These are phyloP conservation scores for Lyophyllum atratum DNA, from an alignment of 768 basidiomycete genomes.

Conservation along the genomic window DNA sequence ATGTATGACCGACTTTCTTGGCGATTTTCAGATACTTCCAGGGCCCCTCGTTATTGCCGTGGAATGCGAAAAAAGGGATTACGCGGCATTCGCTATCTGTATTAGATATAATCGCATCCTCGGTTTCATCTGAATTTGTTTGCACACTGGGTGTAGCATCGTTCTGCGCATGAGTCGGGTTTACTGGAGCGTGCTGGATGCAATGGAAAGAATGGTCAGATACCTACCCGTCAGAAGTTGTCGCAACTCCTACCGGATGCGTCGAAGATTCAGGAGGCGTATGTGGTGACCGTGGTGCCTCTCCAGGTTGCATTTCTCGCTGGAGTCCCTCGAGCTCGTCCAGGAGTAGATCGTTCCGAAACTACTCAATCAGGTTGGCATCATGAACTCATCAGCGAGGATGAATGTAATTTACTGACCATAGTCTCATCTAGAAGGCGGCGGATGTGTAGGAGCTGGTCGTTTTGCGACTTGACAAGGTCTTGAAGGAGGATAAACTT, in stretches of 20 bases:
- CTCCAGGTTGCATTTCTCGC: not conserved
- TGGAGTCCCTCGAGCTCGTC: not conserved
- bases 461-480: slow-evolving; percentile 2
- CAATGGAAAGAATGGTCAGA: not conserved
- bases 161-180: not conserved
- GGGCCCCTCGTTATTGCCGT: not conserved
- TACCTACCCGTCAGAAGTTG: not conserved
- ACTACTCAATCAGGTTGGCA: not conserved
- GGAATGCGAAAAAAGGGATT: not conserved
- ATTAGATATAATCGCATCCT: not conserved
- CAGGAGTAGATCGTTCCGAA: not conserved
- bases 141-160: not conserved
- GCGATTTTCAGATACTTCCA: slow-evolving; percentile 1
- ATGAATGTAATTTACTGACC: not conserved
- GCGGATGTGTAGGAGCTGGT: slow-evolving; percentile 1
- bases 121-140: not conserved
- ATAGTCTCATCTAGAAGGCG: slow-evolving; percentile 1
- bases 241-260: not conserved
- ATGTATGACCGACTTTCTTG: not conserved
- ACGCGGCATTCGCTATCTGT: not conserved
- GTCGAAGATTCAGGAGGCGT: not conserved
- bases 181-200: not conserved
- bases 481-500: not conserved
- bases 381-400: not conserved
- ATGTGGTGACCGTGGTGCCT: not conserved